Evolutionary conservation across 2,329 filamentous ascomycete genomes (phyloP).

Genomic region (Macrophomina phaseolina): DNA sequence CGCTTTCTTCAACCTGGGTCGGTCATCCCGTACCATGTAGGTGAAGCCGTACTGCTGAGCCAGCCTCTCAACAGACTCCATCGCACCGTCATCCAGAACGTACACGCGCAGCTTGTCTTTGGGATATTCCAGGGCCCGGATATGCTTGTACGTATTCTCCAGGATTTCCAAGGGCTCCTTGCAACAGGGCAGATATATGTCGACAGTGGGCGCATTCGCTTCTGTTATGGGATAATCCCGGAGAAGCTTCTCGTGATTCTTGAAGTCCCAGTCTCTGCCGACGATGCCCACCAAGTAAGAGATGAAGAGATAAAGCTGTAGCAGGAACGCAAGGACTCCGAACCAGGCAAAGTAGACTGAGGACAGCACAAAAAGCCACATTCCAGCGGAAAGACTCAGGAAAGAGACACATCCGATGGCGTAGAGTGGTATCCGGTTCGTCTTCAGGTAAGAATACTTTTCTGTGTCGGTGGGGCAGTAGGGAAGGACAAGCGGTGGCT

Average conservation of each 20-base stretch:
- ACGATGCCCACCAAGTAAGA: conserved; percentile 50
- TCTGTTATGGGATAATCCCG: conserved; percentile 41
- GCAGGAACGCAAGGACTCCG: conserved; percentile 45
- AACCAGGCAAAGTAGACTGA: conserved; percentile 47
- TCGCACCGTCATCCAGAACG: conserved; percentile 50
- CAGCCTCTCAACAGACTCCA: conserved; percentile 39
- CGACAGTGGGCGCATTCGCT: conserved; percentile 46
- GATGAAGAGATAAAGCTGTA: conserved; percentile 50
- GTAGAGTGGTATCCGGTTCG: conserved; percentile 50
- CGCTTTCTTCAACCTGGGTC: conserved; percentile 50
- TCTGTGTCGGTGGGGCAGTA: conserved; percentile 47
- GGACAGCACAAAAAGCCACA: conserved; percentile 51
- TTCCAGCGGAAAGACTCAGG: conserved; percentile 48
- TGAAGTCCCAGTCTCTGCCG: conserved; percentile 48
- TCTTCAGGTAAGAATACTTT: conserved; percentile 48
- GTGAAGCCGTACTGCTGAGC: conserved; percentile 45
- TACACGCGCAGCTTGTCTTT: conserved; percentile 44
- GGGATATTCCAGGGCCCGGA: conserved; percentile 46
- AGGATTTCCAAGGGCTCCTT: conserved; percentile 50
- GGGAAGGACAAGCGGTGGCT: conserved; percentile 45
- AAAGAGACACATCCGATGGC: conserved; percentile 50
- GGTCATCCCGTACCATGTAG: conserved; percentile 50
- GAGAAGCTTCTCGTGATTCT: conserved; percentile 41
- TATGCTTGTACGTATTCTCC: conserved; percentile 46
- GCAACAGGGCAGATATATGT: conserved; percentile 52